Evolutionary conservation across 768 basidiomycete species (phyloP), one percentile per base, ranked within the genome.

Genomic region (Epithele typhae): DNA sequence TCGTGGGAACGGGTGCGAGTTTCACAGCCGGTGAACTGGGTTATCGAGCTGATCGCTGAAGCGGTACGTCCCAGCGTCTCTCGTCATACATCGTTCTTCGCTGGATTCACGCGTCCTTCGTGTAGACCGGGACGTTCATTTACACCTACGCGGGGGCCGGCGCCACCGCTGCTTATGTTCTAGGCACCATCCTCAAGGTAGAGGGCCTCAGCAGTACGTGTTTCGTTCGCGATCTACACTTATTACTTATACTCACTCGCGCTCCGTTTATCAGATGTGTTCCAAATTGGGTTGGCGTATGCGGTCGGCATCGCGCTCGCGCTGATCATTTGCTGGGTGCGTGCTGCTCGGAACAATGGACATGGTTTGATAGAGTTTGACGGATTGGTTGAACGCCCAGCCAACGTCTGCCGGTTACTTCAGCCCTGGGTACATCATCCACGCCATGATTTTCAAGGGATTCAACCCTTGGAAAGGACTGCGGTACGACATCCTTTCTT

Each of bases 351-450:
- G n/a, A n/a, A n/a, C n/a, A n/a, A n/a, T n/a, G 21, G 8, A 22
- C n/a, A 15, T 33, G 40, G 25, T 17, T 24, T 17, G 2, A 37
- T 30, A 7, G 14, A 6, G 21, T 22, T 37, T 37, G n/a, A 37
- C n/a, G 17, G n/a, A 37, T 37, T 9, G 7, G 17, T 7, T 7
- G 36, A 37, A n/a, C 8, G 17, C 15, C 4, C 30, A 50, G 48
- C 48, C 65, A 8, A 64, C 66, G 2, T 71, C 68, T 2, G 59
- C 61, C n/a, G 69, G 70, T 3, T 70, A 73, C 49, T 66, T 72
- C 41, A 70, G 65, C 35, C 87, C 87, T 2, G 72, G 75, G 43
- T 70, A 86, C 32, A 81, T 82, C 4, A 64, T 84, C 27, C 65
- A 73, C 7, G 66, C 73, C 42, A 62, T 72, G n/a, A 14, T 82